Evolutionary conservation across 192 early-diverging fungal species (phyloP), one percentile per base, ranked within the genome.

Genomic region (Globomyces pollinis-pini): DNA sequence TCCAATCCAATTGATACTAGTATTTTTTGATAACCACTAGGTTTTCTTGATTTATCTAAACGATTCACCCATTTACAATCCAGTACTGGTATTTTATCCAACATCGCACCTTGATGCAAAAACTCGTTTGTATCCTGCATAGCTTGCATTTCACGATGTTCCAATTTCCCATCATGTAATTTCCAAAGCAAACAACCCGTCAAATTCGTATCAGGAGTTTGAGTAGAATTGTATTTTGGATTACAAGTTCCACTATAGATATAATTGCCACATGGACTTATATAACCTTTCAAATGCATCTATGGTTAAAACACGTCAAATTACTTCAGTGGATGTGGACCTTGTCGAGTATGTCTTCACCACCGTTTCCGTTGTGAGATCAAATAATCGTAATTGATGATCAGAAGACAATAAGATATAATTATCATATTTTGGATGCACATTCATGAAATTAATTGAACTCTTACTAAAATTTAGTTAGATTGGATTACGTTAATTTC

Each of bases 341-440:
- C 79, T 70, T 1, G 79, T 57, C 13, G 67, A 57, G 51, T 66
- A 81, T n/a, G 42, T 65, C 31, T 59, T 72, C 26, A 81, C 38
- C 9, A 59, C 51, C 1, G 74, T 44, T 34, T 72, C 67, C 3
- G 65, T 66, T 16, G 45, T 23, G 13, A 78, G 52, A 39, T 82
- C 78, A 34, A 70, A 67, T 16, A 82, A 60, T 36, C 74, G 57
- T 0, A 82, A 39, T 29, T 82, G 69, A 47, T 82, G 73, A 56
- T 82, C 79, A 52, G 74, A 73, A 0, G 75, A 77, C 5, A 82
- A 52, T 12, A 82, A 57, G 23, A 81, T 53, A 47, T 50, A 82
- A 41, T 72, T 67, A 60, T 71, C 70, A 56, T 69, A 63, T 16
- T 61, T 23, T 4, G 79, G 79, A 54, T 82, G 79, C 0, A 61